These are phyloP conservation scores for Globisporangium polare DNA, from an alignment of 352 stramenopile species.

Conservation along the genomic window DNA sequence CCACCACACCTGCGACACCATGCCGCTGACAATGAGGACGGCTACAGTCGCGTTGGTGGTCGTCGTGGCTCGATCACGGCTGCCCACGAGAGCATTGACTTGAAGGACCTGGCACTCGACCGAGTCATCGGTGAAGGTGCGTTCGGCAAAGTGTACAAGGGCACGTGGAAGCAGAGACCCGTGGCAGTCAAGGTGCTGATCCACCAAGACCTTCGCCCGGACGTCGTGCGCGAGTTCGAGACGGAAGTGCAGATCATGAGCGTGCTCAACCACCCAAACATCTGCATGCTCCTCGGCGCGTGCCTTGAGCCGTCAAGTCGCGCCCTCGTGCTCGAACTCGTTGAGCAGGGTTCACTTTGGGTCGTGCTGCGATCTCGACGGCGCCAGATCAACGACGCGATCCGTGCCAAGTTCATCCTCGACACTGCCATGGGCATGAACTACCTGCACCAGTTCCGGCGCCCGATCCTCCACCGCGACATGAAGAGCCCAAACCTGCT, in stretches of 20 bases:
- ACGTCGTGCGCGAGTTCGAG: conserved; percentile 76
- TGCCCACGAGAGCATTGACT: conserved; percentile 54
- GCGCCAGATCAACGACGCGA: conserved; percentile 31
- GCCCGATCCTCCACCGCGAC: conserved; percentile 86
- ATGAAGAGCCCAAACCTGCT: conserved; percentile 90
- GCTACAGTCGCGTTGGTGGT: conserved; percentile 11
- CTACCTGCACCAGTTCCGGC: conserved; percentile 84
- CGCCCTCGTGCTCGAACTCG: conserved; percentile 95
- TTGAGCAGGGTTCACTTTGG: conserved; percentile 92
- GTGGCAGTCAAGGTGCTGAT: conserved; percentile 81
- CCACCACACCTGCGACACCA: conserved; percentile 24
- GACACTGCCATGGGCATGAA: conserved; percentile 85
- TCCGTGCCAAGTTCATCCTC: conserved; percentile 55
- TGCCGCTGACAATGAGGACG: conserved; percentile 21
- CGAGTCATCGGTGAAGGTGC: conserved; percentile 71
- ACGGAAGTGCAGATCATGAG: conserved; percentile 85
- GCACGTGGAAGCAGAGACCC: conserved; percentile 41
- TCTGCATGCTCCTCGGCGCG: conserved; percentile 95
- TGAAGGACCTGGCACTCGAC: conserved; percentile 50
- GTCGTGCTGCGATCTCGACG: conserved; percentile 76
- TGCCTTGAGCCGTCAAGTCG: conserved; percentile 91
- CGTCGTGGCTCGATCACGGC: conserved; percentile 23
- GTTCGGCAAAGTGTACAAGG: conserved; percentile 77
- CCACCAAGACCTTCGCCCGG: conserved; percentile 58
- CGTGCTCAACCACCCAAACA: conserved; percentile 94